Percentiles rank a stretch among this genome's conserved stretches.
These are phyloP conservation scores for Fusarium anthophilum DNA, from an alignment of 2,329 filamentous ascomycete genomes.

Conservation along the genomic window DNA sequence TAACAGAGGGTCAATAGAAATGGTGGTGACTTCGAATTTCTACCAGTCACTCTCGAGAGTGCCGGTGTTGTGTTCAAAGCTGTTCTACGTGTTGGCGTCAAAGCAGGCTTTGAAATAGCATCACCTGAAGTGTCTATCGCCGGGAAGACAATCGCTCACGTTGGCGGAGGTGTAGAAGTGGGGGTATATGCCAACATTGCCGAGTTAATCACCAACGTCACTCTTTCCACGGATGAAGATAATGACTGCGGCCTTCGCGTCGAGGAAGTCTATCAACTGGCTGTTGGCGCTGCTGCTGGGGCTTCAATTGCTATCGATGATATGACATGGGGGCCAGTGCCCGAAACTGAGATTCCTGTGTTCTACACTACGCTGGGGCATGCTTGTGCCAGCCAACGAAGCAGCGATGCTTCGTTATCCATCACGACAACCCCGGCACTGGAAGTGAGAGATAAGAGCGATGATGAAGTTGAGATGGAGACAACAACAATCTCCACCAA, in stretches of 20 bases:
- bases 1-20: background rate
- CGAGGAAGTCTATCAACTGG: conserved; percentile 59
- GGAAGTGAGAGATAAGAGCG: background rate
- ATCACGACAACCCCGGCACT: conserved; percentile 21
- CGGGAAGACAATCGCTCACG: background rate
- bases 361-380: conserved; percentile 62
- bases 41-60: background rate
- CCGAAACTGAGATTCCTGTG: conserved; percentile 58
- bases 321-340: conserved; percentile 60
- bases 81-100: background rate
- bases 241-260: background rate
- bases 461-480: conserved; percentile 42
- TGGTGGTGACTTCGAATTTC: background rate
- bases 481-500: conserved; percentile 53
- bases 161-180: background rate
- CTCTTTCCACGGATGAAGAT: background rate
- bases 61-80: background rate
- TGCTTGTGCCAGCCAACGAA: conserved; percentile 49
- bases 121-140: background rate
- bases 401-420: conserved; percentile 19
- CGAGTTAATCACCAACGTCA: background rate
- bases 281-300: conserved; percentile 63
- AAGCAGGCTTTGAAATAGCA: background rate
- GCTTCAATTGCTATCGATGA: conserved; percentile 57
- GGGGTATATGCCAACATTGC: background rate